Conservation (phyloP, 1,139 yeast genomes). For the Suhomyces atakaporum region DNA sequence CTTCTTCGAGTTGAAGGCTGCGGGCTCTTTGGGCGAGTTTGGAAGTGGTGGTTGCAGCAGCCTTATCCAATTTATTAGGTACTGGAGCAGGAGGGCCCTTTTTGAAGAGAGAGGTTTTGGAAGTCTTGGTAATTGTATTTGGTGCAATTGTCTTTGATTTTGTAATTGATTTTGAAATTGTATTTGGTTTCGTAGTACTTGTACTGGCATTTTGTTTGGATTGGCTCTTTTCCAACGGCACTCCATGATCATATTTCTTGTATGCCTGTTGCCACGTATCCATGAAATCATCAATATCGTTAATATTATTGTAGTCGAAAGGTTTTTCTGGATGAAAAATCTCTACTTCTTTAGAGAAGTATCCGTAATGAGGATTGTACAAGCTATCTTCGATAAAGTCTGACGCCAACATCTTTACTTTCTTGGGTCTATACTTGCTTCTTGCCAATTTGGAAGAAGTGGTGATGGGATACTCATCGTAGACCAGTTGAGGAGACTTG, state of each 20-base stretch:
- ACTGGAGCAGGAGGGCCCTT: slow-evolving; percentile 39
- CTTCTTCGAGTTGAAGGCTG: slow-evolving; percentile 33
- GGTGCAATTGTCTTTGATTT: background rate
- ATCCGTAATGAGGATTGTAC: slow-evolving; percentile 81
- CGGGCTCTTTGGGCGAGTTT: slow-evolving; percentile 39
- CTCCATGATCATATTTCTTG: slow-evolving; percentile 48
- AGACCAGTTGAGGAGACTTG: slow-evolving; percentile 43
- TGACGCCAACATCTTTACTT: slow-evolving; percentile 67
- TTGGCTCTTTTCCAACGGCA: background rate
- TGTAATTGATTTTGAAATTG: no score
- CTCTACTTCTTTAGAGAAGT: slow-evolving; percentile 76
- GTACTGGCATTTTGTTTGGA: background rate
- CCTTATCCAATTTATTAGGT: slow-evolving; percentile 8
- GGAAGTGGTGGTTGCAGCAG: slow-evolving; percentile 10
- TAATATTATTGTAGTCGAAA: slow-evolving; percentile 58
- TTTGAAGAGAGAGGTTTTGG: slow-evolving; percentile 19
- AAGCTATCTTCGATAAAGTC: slow-evolving; percentile 86
- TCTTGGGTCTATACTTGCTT: slow-evolving; percentile 53
- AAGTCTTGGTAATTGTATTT: background rate
- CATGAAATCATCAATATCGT: slow-evolving; percentile 71
- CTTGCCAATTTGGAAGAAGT: slow-evolving; percentile 51
- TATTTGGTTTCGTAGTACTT: background rate
- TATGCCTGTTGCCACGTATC: slow-evolving; percentile 71
- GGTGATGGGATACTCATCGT: slow-evolving; percentile 39
- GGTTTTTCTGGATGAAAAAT: slow-evolving; percentile 68